Evolutionary conservation across 169 alveolate genomes (phyloP).

Genomic region (Plasmodium vivax): DNA sequence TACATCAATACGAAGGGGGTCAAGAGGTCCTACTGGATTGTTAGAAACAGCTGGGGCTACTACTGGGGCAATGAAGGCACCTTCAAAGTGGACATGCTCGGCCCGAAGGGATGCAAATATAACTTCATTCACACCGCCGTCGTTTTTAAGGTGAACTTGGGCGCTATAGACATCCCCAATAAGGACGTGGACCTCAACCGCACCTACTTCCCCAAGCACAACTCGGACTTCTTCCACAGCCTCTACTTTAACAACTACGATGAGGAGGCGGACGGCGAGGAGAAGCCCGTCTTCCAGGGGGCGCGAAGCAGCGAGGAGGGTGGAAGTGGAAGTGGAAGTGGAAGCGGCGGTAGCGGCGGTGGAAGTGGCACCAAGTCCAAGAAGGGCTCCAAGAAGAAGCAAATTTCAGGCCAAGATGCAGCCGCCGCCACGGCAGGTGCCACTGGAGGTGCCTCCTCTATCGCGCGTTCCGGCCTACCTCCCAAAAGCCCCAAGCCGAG

Average conservation of each 20-base stretch:
- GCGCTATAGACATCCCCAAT: conserved; percentile 12
- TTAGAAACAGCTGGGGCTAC: conserved; percentile 74
- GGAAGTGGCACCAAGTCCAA: neutral
- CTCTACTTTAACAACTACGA: conserved; percentile 20
- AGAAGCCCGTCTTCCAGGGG: neutral
- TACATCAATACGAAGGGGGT: conserved; percentile 37
- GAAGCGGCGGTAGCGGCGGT: neutral
- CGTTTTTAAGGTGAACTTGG: conserved; percentile 31
- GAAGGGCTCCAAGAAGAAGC: neutral
- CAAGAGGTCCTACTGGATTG: conserved; percentile 62
- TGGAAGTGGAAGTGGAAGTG: neutral
- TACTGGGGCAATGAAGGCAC: conserved; percentile 76
- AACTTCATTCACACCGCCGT: conserved; percentile 37
- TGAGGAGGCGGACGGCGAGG: neutral
- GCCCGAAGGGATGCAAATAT: conserved; percentile 32
- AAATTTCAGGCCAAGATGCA: neutral
- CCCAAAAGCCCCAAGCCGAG: neutral
- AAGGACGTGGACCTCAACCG: neutral
- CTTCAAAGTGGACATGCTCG: conserved; percentile 73
- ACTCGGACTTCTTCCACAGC: neutral
- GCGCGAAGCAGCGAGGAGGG: neutral
- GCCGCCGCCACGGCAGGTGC: neutral
- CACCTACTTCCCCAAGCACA: neutral
- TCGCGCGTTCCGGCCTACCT: neutral
- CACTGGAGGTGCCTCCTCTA: neutral